Percentiles rank a stretch among this genome's conserved stretches.
These are phyloP conservation scores for Trichoderma reesei DNA, from an alignment of 495 filamentous ascomycete genomes.

Conservation along the genomic window DNA sequence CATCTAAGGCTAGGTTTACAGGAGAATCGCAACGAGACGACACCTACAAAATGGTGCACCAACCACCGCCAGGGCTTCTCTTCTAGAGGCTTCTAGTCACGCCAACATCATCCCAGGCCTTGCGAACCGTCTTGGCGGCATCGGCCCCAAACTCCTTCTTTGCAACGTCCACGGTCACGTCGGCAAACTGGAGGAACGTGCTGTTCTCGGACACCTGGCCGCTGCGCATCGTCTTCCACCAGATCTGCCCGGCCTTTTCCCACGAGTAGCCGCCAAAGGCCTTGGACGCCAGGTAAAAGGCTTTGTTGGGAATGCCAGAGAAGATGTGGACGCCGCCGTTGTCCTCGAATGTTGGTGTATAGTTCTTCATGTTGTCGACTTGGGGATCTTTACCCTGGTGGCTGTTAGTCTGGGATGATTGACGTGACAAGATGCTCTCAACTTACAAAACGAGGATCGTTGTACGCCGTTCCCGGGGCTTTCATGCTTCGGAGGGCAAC, in stretches of 20 bases:
- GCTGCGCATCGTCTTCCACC: slow-evolving; percentile 39
- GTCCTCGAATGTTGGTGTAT: slow-evolving; percentile 26
- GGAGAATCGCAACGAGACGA: not conserved
- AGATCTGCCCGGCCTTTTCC: slow-evolving; percentile 42
- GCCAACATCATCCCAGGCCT: slow-evolving; percentile 32
- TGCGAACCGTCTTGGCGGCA: slow-evolving; percentile 25
- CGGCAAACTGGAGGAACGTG: slow-evolving; percentile 34
- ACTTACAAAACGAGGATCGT: slow-evolving; percentile 35
- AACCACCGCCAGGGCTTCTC: not conserved
- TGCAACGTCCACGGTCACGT: slow-evolving; percentile 30
- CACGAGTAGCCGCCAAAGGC: slow-evolving; percentile 41
- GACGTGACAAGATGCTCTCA: not conserved
- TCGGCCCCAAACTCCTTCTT: slow-evolving; percentile 28
- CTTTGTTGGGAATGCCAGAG: slow-evolving; percentile 45
- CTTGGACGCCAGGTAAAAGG: slow-evolving; percentile 36
- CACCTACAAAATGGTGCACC: not conserved
- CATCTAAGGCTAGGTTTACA: too few species aligned
- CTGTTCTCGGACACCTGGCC: slow-evolving; percentile 25
- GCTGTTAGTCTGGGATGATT: slow-evolving; percentile 6
- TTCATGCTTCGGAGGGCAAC: slow-evolving; percentile 40
- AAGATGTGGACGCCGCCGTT: slow-evolving; percentile 42
- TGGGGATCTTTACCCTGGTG: slow-evolving; percentile 36
- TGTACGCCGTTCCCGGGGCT: slow-evolving; percentile 38
- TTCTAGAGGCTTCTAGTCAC: slow-evolving; percentile 15
- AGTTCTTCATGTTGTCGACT: slow-evolving; percentile 30